These are phyloP conservation scores for Fusarium sp. DNA, from an alignment of 2,329 filamentous ascomycete genomes.

Conservation along the genomic window DNA sequence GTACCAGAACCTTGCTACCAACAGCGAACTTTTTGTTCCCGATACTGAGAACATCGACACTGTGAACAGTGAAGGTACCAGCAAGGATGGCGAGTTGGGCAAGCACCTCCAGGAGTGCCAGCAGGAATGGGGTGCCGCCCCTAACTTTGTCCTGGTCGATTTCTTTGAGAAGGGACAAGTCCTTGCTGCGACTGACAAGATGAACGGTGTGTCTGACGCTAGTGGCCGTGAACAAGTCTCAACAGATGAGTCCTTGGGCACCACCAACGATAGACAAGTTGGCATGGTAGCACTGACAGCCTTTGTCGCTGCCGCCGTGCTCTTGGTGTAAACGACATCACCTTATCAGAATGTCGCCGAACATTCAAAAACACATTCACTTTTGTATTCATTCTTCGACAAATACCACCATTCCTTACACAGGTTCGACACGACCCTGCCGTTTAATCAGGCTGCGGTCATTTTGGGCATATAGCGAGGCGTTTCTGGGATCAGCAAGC, in stretches of 20 bases:
- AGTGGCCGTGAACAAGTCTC: constrained; percentile 49
- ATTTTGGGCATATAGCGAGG: constrained; percentile 41
- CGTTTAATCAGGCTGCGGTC: constrained; percentile 25
- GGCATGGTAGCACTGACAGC: constrained; percentile 56
- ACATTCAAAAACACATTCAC: neutral
- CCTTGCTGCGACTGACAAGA: constrained; percentile 73
- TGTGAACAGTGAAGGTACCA: constrained; percentile 73
- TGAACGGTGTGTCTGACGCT: constrained; percentile 67
- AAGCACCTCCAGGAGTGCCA: constrained; percentile 65
- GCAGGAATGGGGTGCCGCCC: constrained; percentile 68
- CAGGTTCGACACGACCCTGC: constrained; percentile 22
- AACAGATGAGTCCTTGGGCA: constrained; percentile 35
- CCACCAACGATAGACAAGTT: constrained; percentile 36
- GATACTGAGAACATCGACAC: constrained; percentile 68
- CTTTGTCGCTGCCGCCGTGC: constrained; percentile 56
- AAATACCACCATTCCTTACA: constrained; percentile 16
- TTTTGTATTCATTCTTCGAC: constrained; percentile 26
- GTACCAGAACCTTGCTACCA: constrained; percentile 65
- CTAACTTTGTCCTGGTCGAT: constrained; percentile 82
- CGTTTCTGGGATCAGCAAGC: constrained; percentile 35
- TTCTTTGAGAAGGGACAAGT: constrained; percentile 80
- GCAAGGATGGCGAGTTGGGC: constrained; percentile 63
- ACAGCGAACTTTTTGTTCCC: constrained; percentile 65
- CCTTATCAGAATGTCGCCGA: neutral
- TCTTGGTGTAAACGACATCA: constrained; percentile 48